phyloP scores from a whole-genome alignment of 495 filamentous ascomycete species.

The Cercophora sp. region DNA sequence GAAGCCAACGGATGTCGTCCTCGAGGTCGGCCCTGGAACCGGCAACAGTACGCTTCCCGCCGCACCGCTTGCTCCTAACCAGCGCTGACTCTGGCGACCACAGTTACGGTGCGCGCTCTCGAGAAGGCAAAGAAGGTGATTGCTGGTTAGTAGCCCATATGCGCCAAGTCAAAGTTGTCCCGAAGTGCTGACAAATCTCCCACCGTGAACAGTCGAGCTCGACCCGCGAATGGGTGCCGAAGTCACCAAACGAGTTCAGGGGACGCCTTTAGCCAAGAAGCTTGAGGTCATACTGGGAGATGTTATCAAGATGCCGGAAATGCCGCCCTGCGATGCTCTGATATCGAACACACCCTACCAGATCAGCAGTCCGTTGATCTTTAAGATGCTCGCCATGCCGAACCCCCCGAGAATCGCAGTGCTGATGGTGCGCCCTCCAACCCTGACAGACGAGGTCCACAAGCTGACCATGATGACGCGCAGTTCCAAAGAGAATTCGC shows the following conservation, averaged over 20 bases:
- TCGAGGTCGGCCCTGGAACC: slow-evolving; percentile 39
- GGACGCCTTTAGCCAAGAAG: slow-evolving; percentile 71
- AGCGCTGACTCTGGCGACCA: slow-evolving; percentile 37
- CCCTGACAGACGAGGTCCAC: no score
- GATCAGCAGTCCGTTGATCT: slow-evolving; percentile 86
- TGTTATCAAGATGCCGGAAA: slow-evolving; percentile 77
- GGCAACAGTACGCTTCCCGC: slow-evolving; percentile 24
- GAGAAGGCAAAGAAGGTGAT: slow-evolving; percentile 83
- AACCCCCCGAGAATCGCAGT: slow-evolving; percentile 71
- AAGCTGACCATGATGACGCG: no score
- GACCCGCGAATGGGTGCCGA: slow-evolving; percentile 97
- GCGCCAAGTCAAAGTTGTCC: neutral
- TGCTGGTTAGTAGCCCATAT: slow-evolving; percentile 49
- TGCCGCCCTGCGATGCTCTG: slow-evolving; percentile 85
- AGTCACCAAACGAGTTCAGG: slow-evolving; percentile 89
- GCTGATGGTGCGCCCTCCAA: slow-evolving; percentile 93
- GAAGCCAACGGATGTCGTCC: slow-evolving; percentile 77
- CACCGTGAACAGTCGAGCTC: slow-evolving; percentile 67
- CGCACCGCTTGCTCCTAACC: neutral
- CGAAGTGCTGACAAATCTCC: slow-evolving; percentile 2
- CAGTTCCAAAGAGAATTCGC: slow-evolving; percentile 35
- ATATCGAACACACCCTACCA: slow-evolving; percentile 94
- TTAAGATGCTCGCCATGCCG: slow-evolving; percentile 77
- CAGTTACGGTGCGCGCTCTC: slow-evolving; percentile 81
- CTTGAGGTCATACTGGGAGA: slow-evolving; percentile 86